These are phyloP conservation scores for Helotiales sp. DNA, from an alignment of 2,329 filamentous ascomycete genomes.

Conservation along the genomic window DNA sequence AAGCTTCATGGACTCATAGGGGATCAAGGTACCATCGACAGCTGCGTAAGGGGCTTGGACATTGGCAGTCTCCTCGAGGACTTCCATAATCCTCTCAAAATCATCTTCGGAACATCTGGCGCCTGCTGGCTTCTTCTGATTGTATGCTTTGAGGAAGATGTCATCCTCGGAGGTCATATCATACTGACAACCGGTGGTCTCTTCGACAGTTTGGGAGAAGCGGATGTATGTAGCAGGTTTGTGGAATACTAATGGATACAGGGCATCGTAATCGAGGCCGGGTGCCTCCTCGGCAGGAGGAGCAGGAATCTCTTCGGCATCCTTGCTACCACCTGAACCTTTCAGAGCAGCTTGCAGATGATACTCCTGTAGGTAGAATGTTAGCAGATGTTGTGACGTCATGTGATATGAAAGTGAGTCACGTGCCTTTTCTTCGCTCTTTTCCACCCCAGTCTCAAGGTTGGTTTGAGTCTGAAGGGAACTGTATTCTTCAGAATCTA, in stretches of 20 bases:
- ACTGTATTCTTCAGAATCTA: slow-evolving; percentile 81
- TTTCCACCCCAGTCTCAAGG: slow-evolving; percentile 95
- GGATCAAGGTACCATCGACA: slow-evolving; percentile 83
- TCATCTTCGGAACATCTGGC: slow-evolving; percentile 80
- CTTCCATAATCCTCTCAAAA: slow-evolving; percentile 92
- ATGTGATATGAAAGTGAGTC: slow-evolving; percentile 24
- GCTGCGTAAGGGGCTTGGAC: slow-evolving; percentile 85
- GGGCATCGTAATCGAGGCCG: slow-evolving; percentile 78
- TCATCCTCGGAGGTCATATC: slow-evolving; percentile 93
- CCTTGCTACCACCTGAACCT: slow-evolving; percentile 28
- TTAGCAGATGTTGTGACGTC: slow-evolving; percentile 21
- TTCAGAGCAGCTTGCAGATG: slow-evolving; percentile 37
- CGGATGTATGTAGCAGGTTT: slow-evolving; percentile 93
- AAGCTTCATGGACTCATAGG: slow-evolving; percentile 74
- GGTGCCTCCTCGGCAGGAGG: slow-evolving; percentile 62
- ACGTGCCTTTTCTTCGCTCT: slow-evolving; percentile 83
- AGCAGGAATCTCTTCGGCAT: slow-evolving; percentile 53
- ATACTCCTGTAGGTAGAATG: slow-evolving; percentile 34
- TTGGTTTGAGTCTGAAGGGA: slow-evolving; percentile 72
- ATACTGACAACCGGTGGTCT: slow-evolving; percentile 87
- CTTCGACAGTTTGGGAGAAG: slow-evolving; percentile 97
- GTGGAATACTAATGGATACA: slow-evolving; percentile 78
- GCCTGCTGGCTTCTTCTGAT: slow-evolving; percentile 67
- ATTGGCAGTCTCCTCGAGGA: slow-evolving; percentile 85
- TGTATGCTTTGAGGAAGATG: slow-evolving; percentile 79